Evolutionary conservation across 2,329 filamentous ascomycete species (phyloP).

Genomic region (Colletotrichum magnum): DNA sequence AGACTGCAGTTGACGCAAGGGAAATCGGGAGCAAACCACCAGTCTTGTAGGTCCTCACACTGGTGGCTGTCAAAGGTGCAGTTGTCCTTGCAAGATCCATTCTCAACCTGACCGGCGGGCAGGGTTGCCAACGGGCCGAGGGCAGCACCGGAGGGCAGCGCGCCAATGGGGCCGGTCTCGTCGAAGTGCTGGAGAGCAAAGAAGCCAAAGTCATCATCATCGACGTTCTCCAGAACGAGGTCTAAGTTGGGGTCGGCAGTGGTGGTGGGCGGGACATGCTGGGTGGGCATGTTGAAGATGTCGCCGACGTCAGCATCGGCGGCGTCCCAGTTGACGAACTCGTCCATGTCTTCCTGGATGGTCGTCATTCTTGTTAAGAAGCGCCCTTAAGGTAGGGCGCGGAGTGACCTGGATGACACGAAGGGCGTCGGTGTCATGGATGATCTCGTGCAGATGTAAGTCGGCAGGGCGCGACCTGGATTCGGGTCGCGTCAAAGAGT

Average conservation of each 20-base stretch:
- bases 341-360: conserved; percentile 67
- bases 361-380: conserved; percentile 47
- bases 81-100: conserved; percentile 1
- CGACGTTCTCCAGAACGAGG: conserved; percentile 68
- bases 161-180: conserved; percentile 52
- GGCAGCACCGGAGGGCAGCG: conserved; percentile 8
- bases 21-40: conserved; percentile 59
- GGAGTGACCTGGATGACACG: conserved; percentile 14
- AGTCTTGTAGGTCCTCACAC: conserved; percentile 46
- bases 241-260: conserved; percentile 60
- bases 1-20: conserved; percentile 68
- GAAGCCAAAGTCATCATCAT: conserved; percentile 73
- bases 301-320: conserved; percentile 56
- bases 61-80: conserved; percentile 25
- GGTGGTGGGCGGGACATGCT: conserved; percentile 50
- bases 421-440: conserved; percentile 38
- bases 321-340: conserved; percentile 75
- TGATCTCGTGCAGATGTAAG: conserved; percentile 26
- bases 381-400: conserved; percentile 33
- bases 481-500: conserved; percentile 15
- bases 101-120: conserved; percentile 9
- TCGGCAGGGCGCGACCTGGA: conserved; percentile 22
- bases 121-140: conserved; percentile 14
- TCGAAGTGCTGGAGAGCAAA: conserved; percentile 71
- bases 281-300: conserved; percentile 49